These are phyloP conservation scores for Tolypocladium paradoxum DNA, from an alignment of 2,329 filamentous ascomycete species.

Conservation along the genomic window DNA sequence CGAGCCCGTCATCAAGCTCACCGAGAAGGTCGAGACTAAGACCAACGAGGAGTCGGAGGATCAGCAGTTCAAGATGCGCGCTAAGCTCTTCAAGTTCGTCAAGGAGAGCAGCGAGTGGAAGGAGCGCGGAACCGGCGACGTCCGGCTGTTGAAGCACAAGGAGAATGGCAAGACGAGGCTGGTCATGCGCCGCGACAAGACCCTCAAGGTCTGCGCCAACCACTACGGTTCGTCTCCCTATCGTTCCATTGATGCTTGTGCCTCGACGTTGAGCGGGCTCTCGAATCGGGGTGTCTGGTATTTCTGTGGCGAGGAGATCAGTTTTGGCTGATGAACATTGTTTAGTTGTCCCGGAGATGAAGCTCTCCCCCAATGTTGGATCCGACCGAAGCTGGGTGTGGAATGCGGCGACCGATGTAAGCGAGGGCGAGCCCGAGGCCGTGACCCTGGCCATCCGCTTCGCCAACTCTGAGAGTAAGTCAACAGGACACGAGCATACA, in stretches of 20 bases:
- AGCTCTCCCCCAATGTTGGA: conserved; percentile 93
- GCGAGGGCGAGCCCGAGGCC: conserved; percentile 93
- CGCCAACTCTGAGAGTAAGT: conserved; percentile 91
- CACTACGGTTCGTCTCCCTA: conserved; percentile 71
- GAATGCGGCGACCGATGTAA: conserved; percentile 96
- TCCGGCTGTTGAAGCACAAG: conserved; percentile 95
- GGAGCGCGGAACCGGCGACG: conserved; percentile 95
- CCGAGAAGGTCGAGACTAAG: conserved; percentile 93
- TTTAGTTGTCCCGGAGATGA: conserved; percentile 93
- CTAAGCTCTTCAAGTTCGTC: conserved; percentile 98
- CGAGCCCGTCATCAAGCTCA: conserved; percentile 90
- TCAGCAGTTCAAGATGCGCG: conserved; percentile 98
- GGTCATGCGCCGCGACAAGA: conserved; percentile 99
- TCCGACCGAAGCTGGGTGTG: conserved; percentile 99
- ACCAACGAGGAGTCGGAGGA: conserved; percentile 98
- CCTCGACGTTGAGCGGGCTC: not conserved
- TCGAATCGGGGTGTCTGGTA: not conserved
- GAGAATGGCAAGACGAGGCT: conserved; percentile 96
- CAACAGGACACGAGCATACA: not conserved
- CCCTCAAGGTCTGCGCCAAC: conserved; percentile 99
- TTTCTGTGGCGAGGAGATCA: no score
- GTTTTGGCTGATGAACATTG: not conserved
- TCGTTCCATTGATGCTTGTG: not conserved
- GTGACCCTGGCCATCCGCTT: conserved; percentile 95
- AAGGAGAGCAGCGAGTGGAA: conserved; percentile 93